These are phyloP conservation scores for Neurospora sp. DNA, from an alignment of 495 filamentous ascomycete species.

Conservation along the genomic window DNA sequence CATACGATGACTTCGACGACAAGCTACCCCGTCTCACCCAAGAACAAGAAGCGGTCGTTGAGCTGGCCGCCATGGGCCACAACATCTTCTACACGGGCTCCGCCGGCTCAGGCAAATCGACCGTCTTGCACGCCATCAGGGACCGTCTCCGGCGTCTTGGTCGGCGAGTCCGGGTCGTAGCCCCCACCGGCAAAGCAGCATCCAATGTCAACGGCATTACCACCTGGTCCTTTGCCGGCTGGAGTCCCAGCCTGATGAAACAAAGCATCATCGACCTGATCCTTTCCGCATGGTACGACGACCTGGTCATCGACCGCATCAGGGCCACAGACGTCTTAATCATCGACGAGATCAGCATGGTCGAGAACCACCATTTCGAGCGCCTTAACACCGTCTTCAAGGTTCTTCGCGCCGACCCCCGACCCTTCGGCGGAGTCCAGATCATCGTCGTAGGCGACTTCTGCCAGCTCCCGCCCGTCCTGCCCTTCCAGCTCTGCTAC, in stretches of 20 bases:
- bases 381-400: constrained; percentile 30
- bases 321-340: constrained; percentile 28
- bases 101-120: constrained; percentile 52
- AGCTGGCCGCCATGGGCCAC: constrained; percentile 33
- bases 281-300: too few relatives aligned
- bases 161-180: constrained; percentile 37
- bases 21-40: constrained; percentile 16
- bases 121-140: constrained; percentile 33
- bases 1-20: too few relatives aligned
- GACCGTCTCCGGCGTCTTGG: constrained; percentile 6
- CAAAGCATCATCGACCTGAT: background rate
- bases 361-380: constrained; percentile 45
- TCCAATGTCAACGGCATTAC: constrained; percentile 44
- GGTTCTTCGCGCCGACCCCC: too few relatives aligned
- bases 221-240: constrained; percentile 45
- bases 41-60: constrained; percentile 39
- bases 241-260: constrained; percentile 30
- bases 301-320: too few relatives aligned
- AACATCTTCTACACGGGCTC: constrained; percentile 57
- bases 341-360: constrained; percentile 40
- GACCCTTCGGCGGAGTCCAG: constrained; percentile 76
- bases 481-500: constrained; percentile 68
- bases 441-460: constrained; percentile 93
- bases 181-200: constrained; percentile 48
- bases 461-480: constrained; percentile 88